These are phyloP conservation scores for Aureobasidium sp. DNA, from an alignment of 2,329 filamentous ascomycete species.

Conservation along the genomic window DNA sequence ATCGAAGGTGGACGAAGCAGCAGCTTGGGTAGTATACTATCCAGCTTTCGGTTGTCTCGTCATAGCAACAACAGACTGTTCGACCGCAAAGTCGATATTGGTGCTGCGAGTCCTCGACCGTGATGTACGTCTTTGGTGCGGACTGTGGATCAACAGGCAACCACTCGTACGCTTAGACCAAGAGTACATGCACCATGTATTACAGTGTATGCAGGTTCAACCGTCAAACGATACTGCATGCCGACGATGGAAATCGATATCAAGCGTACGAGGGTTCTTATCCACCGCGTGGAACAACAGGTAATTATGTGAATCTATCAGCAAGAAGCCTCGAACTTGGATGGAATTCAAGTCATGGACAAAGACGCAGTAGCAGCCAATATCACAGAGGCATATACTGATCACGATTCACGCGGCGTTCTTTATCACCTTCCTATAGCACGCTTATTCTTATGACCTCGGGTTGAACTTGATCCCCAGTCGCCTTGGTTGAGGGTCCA, in stretches of 20 bases:
- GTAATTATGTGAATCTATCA: not conserved
- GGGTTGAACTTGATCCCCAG: not conserved
- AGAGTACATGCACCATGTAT: not conserved
- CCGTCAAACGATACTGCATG: conserved; percentile 5
- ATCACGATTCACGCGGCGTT: not conserved
- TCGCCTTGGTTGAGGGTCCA: not conserved
- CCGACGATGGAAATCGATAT: not conserved
- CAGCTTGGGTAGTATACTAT: not conserved
- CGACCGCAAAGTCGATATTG: not conserved
- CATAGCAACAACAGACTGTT: not conserved
- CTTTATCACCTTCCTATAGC: not conserved
- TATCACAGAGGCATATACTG: not conserved
- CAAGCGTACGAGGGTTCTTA: not conserved
- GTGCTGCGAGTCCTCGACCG: not conserved
- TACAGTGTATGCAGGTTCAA: conserved; percentile 1
- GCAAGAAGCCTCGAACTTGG: not conserved
- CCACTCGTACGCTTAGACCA: not conserved
- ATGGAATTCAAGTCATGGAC: not conserved
- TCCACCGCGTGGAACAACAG: not conserved
- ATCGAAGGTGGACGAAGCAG: not conserved
- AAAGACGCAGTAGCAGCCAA: not conserved
- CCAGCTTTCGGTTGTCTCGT: not conserved
- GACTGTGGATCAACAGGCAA: conserved; percentile 9
- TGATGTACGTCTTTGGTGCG: not conserved
- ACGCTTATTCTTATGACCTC: not conserved